phyloP scores from a whole-genome alignment of 106 monocot species.

The Platanthera zijinensis region DNA sequence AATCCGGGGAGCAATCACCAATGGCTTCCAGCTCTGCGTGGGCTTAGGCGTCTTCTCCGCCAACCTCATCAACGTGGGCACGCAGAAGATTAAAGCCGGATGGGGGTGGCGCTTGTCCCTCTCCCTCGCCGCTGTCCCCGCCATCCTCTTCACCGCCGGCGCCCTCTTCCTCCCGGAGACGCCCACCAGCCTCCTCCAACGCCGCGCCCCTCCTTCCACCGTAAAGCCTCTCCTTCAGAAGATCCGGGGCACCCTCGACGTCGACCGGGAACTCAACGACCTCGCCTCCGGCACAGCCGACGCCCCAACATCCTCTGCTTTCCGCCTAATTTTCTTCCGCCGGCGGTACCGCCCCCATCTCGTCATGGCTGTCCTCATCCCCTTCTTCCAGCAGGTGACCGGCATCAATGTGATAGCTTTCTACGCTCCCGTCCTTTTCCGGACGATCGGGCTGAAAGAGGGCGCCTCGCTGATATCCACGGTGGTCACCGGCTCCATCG shows the following conservation, averaged over 20 bases:
- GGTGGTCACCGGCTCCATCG: background rate
- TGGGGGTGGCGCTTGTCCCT: constrained; percentile 21
- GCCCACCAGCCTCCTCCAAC: constrained; percentile 17
- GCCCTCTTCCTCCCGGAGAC: constrained; percentile 19
- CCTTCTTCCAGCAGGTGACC: constrained; percentile 41
- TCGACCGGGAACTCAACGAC: constrained; percentile 7
- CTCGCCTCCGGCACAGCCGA: background rate
- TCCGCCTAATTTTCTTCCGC: background rate
- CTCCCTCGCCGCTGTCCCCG: constrained; percentile 2
- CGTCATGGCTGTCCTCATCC: constrained; percentile 31
- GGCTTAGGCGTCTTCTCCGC: constrained; percentile 23
- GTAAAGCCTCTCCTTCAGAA: background rate
- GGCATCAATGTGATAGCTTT: constrained; percentile 68
- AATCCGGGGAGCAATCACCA: constrained; percentile 26
- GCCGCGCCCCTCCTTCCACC: background rate
- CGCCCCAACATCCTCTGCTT: background rate
- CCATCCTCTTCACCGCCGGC: constrained; percentile 3
- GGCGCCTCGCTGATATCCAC: constrained; percentile 7
- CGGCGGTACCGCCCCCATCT: constrained; percentile 36
- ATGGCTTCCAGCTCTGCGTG: constrained; percentile 33
- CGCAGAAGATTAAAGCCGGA: background rate
- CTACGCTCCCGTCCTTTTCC: constrained; percentile 25
- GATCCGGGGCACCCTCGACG: constrained; percentile 18
- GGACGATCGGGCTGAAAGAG: constrained; percentile 3
- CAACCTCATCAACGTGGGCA: constrained; percentile 27